Percentiles rank a stretch among this genome's conserved stretches.
These are phyloP conservation scores for Fusarium luffae DNA, from an alignment of 2,329 filamentous ascomycete genomes.

Conservation along the genomic window DNA sequence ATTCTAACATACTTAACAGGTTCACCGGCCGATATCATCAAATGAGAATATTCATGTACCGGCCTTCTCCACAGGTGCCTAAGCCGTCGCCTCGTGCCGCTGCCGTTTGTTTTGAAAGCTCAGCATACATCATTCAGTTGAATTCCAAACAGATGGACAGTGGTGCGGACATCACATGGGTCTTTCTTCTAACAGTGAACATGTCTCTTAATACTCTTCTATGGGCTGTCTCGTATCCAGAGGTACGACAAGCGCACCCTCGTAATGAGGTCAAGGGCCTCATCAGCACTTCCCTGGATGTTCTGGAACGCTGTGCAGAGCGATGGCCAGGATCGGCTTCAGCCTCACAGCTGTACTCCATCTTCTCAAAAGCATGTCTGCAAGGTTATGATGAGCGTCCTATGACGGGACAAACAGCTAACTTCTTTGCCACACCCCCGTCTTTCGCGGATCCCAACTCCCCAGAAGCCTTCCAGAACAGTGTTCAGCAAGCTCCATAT, in stretches of 20 bases:
- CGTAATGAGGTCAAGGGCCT: conserved; percentile 81
- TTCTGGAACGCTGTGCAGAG: conserved; percentile 82
- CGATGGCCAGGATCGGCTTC: conserved; percentile 92
- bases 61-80: conserved; percentile 92
- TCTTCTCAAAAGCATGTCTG: conserved; percentile 85
- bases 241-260: conserved; percentile 78
- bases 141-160: conserved; percentile 83
- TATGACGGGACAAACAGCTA: conserved; percentile 40
- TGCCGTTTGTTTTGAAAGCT: conserved; percentile 83
- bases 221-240: conserved; percentile 89
- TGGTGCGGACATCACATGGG: conserved; percentile 88
- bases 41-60: conserved; percentile 87
- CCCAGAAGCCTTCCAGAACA: conserved; percentile 47
- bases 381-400: conserved; percentile 80
- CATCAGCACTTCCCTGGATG: conserved; percentile 79
- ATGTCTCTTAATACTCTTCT: conserved; percentile 92
- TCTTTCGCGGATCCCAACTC: conserved; percentile 48
- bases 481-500: conserved; percentile 54
- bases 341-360: conserved; percentile 86
- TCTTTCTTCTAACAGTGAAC: conserved; percentile 89
- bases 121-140: conserved; percentile 82
- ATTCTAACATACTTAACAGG: conserved; percentile 54
- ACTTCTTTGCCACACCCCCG: conserved; percentile 51
- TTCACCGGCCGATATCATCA: conserved; percentile 80
- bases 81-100: conserved; percentile 85